Base-by-base conservation (phyloP, 306 rosid genomes). In the Gastrolobium bilobum region DNA sequence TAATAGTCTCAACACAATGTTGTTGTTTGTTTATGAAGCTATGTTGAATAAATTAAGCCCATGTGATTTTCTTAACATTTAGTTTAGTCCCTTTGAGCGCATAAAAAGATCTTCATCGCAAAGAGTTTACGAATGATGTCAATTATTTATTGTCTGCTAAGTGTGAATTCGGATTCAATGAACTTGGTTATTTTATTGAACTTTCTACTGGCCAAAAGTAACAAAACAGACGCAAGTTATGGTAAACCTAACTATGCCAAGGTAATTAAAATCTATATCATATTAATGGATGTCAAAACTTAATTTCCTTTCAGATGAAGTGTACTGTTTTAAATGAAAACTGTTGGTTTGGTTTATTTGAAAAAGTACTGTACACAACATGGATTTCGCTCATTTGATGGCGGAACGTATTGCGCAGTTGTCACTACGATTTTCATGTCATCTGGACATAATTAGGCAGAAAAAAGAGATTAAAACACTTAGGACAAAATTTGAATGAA, bases 11-110 rank as follows among this genome's bases (percentile, higher is more conserved):
- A 59, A 79, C 75, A 71, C 84, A 59, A 79, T 73, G 68, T 68
- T 80, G 68, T 56, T 78, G 82, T 71, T 84, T 85, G 72, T 54
- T 68, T 71, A 68, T 76, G 79, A 84, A 67, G 79, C 67, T 81
- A 65, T 81, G 78, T 81, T 79, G 79, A 85, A 86, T 83, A 83
- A 83, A 83, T 74, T 61, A 38, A 67, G 44, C 73, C 29, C 72
- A 20, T 60, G 76, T 72, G 84, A 57, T 80, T 62, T 53, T 59
- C 52, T 52, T 66, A 47, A 30, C 42, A 71, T 10, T 13, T 52
- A 3, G 35, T 54, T 46, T 64, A 37, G 68, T 50, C 62, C 62
- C n/a, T 48, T 33, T 6, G 64, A 56, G 26, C 38, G 56, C 57
- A 10, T 44, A 37, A 40, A 64, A 47, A 38, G 71, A 72, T 57